Conservation (phyloP, 495 filamentous ascomycete genomes). For the Aspergillus ellipticus region DNA sequence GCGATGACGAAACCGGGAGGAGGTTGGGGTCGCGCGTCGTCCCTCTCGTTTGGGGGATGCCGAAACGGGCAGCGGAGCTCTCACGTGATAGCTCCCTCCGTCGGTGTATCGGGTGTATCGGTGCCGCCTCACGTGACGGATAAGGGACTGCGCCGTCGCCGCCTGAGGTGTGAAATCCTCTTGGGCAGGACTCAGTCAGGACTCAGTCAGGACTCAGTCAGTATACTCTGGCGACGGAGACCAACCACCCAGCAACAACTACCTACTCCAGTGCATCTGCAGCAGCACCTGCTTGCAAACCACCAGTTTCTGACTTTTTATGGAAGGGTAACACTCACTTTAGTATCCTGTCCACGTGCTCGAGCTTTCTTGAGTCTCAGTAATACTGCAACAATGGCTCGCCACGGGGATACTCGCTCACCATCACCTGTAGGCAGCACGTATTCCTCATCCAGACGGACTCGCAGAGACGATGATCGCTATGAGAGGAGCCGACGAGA, state of each 20-base stretch:
- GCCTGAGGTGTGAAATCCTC: not conserved
- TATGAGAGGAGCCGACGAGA: constrained; percentile 63
- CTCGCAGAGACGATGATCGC: constrained; percentile 73
- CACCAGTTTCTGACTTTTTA: constrained; percentile 6
- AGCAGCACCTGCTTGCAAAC: not conserved
- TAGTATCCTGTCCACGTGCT: constrained; percentile 18
- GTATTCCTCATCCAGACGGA: constrained; percentile 67
- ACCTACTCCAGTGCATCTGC: constrained; percentile 8
- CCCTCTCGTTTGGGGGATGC: constrained; percentile 25
- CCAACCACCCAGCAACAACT: not conserved
- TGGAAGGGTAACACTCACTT: constrained; percentile 21
- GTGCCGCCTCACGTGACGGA: constrained; percentile 18
- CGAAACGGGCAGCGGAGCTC: constrained; percentile 21
- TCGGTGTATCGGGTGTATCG: too few relatives aligned
- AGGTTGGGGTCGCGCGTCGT: constrained; percentile 27
- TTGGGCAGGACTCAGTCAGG: not conserved
- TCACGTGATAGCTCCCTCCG: constrained; percentile 13
- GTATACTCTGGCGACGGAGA: not conserved
- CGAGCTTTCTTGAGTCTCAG: constrained; percentile 43
- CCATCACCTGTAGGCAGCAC: constrained; percentile 93
- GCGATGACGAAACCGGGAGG: constrained; percentile 31
- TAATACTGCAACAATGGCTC: constrained; percentile 78
- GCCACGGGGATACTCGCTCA: constrained; percentile 89
- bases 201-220: not conserved
- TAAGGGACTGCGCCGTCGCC: not conserved